Percentiles rank a stretch among this genome's conserved stretches.
Evolutionary conservation across 2,329 filamentous ascomycete species (phyloP).

Genomic region (Zopfia rhizophila): DNA sequence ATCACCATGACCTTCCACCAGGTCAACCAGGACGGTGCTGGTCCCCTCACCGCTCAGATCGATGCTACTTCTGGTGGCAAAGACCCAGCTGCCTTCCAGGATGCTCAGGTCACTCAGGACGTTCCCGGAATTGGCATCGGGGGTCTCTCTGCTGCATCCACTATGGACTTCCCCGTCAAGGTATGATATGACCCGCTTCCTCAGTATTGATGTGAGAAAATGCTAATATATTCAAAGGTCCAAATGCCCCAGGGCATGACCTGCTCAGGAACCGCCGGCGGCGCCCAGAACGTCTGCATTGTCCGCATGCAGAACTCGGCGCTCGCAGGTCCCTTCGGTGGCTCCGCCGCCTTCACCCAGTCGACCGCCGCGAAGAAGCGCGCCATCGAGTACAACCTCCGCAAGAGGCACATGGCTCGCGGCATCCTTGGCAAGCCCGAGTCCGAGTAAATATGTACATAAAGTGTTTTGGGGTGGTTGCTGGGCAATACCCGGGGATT

Average conservation of each 20-base stretch:
- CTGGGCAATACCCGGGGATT: constrained; percentile 22
- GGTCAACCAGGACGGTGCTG: constrained; percentile 77
- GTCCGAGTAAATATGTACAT: constrained; percentile 27
- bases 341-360: constrained; percentile 73
- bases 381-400: constrained; percentile 65
- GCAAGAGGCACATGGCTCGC: constrained; percentile 50
- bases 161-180: constrained; percentile 72
- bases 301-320: constrained; percentile 72
- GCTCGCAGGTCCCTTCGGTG: constrained; percentile 73
- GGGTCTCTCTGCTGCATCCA: constrained; percentile 68
- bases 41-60: constrained; percentile 69
- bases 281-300: constrained; percentile 71
- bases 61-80: constrained; percentile 72
- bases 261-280: constrained; percentile 68
- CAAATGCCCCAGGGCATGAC: constrained; percentile 75
- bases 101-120: constrained; percentile 67
- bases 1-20: constrained; percentile 74
- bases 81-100: constrained; percentile 68
- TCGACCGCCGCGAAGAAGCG: constrained; percentile 68
- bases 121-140: constrained; percentile 68
- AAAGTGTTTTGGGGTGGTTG: constrained; percentile 18
- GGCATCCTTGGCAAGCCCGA: constrained; percentile 46
- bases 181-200: constrained; percentile 20
- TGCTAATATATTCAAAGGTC: constrained; percentile 48
- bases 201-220: neutral